Base-by-base conservation (phyloP, 352 stramenopile species). In the Phytophthora multivora region DNA sequence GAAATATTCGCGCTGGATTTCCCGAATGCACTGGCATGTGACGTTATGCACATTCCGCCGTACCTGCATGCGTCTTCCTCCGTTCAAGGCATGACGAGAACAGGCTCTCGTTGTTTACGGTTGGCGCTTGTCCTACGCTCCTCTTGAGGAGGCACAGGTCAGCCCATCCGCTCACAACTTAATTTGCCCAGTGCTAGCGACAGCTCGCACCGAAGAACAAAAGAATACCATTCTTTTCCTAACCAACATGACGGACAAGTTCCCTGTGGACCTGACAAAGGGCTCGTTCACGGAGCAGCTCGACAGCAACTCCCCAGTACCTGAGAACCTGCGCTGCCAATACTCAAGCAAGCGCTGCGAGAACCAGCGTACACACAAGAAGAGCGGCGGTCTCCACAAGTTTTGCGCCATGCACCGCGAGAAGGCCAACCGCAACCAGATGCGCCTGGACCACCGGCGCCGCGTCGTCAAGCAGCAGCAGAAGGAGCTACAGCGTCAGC, bases 381-480 rank as follows among this genome's bases (percentile, higher is more conserved):
- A 80, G 51, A 90, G 77, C 33, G 83, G 83, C 19, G 72, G 76
- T n/a, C 56, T 92, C 28, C 83, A 92, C 70, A 86, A 83, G 53
- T 84, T 89, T 41, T 92, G 83, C 51, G 75, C 85, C 42, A 77
- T 83, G 62, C 83, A 92, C 61, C 83, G 83, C 3, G 66, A 79
- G 40, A 83, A 88, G 59, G 83, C 83, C 19, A 92, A 92, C 66
- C 77, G 77, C 23, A 89, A 90, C 55, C 83, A 92, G 55, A 89
- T 88, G 66, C 74, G 80, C 2, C 65, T 88, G 19, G 80, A 90
- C 51, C 79, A 84, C 47, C 71, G 78, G 10, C 76, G 80, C 2
- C 76, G 80, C 18, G 73, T 86, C 18, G 30, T 75, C 43, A 86
- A 86, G 57, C 72, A 81, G 55, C 71, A 83, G 43, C 66, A 80